These are phyloP conservation scores for Neonectria coccinea DNA, from an alignment of 2,329 filamentous ascomycete genomes.

Conservation along the genomic window DNA sequence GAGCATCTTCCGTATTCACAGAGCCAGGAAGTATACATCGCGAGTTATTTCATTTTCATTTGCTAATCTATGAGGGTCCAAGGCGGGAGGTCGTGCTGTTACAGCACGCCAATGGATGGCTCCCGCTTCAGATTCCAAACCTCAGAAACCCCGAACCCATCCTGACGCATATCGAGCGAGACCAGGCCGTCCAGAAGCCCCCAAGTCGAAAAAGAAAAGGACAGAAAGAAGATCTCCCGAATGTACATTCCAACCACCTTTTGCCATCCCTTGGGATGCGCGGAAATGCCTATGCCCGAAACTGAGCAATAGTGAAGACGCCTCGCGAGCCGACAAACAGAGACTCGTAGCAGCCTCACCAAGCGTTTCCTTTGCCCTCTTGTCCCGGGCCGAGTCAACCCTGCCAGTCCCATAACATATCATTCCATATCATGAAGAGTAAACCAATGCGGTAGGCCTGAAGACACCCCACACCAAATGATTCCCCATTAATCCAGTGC, in stretches of 20 bases:
- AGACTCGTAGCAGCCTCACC: slow-evolving; percentile 10
- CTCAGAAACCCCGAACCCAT: slow-evolving; percentile 15
- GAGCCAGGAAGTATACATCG: neutral
- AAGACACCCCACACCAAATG: slow-evolving; percentile 33
- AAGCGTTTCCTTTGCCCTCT: slow-evolving; percentile 11
- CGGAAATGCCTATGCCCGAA: neutral
- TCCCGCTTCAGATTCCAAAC: slow-evolving; percentile 24
- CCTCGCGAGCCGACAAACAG: slow-evolving; percentile 7
- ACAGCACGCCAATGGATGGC: slow-evolving; percentile 15
- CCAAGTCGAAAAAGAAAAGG: slow-evolving; percentile 18
- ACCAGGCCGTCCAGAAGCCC: slow-evolving; percentile 13
- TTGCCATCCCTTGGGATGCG: slow-evolving; percentile 14
- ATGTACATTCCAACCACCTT: slow-evolving; percentile 28
- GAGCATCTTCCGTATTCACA: neutral
- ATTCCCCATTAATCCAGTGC: slow-evolving; percentile 42
- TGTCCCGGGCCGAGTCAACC: slow-evolving; percentile 15
- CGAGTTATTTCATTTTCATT: slow-evolving; percentile 34
- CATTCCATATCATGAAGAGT: slow-evolving; percentile 41
- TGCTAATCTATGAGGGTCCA: slow-evolving; percentile 27
- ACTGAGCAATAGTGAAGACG: slow-evolving; percentile 1
- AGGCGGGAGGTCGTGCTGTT: slow-evolving; percentile 24
- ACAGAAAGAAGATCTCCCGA: slow-evolving; percentile 7
- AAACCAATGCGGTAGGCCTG: slow-evolving; percentile 35
- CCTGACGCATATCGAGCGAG: slow-evolving; percentile 19
- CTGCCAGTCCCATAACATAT: slow-evolving; percentile 29